Evolutionary conservation across 176 grass and related monocot species (phyloP), one percentile per base, ranked within the genome.

Genomic region (Neostapfia colusana): DNA sequence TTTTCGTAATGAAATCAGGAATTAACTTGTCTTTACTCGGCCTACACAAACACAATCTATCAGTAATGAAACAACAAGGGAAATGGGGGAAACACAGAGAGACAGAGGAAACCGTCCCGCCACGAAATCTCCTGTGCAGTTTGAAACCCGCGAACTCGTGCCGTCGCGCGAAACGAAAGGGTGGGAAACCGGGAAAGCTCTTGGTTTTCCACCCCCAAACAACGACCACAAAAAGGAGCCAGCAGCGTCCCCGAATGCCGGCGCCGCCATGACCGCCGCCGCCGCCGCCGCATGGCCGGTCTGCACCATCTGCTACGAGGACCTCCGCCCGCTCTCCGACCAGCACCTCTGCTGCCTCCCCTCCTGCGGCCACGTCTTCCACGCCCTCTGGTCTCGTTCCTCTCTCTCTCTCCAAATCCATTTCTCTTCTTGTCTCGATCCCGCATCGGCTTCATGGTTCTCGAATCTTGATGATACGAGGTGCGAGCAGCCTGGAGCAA

Each of bases 241-340:
- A 42, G 79, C 45, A 20, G 34, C 11, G 43, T 20, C 79, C 67
- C 35, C 67, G 41, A 27, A 64, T 79, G 79, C 46, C 72, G 69
- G 43, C 68, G 58, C 20, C 66, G 61, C 44, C 59, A 83, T 83
- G 80, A 74, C 80, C 28, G 67, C 76, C 55, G 75, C 79, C 77
- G 75, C 79, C 77, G 31, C 31, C 31, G 72, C 77, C 24, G 78
- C 80, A 12, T 93, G 87, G 91, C 95, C 91, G 61, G 88, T 97
- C 68, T 97, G 95, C 84, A 89, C 88, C 57, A 91, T 97, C 85
- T 97, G 95, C 80, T 97, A 92, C 89, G 95, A 98, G 53, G 95
- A 98, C 37, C 91, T 98, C 73, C 85, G 83, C 20, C 95, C 84
- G 27, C 69, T 92, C 67, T 88, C 79, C 50, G 95, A 98, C 63